Percentiles rank a stretch among this genome's conserved stretches.
Evolutionary conservation across 2,329 filamentous ascomycete genomes (phyloP).

Genomic region (Phialemonium atrogriseum): DNA sequence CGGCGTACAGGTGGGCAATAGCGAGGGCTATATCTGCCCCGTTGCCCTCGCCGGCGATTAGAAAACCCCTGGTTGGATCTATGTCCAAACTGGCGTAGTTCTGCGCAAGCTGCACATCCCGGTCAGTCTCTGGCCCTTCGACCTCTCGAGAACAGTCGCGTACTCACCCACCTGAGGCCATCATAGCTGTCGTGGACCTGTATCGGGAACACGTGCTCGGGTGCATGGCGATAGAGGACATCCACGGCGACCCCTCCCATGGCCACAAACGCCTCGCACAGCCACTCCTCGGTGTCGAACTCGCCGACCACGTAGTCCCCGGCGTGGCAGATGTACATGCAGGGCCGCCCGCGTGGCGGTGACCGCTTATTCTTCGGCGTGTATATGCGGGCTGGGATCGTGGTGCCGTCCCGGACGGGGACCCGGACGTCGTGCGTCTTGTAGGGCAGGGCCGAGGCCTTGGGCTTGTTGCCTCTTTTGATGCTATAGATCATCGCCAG

Average conservation of each 20-base stretch:
- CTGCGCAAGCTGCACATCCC: conserved; percentile 11
- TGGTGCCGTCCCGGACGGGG: conserved; percentile 1
- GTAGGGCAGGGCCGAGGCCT: neutral
- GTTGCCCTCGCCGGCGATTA: conserved; percentile 19
- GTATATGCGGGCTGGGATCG: neutral
- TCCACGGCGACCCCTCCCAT: conserved; percentile 19
- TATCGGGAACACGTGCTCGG: conserved; percentile 19
- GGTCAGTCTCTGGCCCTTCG: neutral
- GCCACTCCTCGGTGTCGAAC: conserved; percentile 14
- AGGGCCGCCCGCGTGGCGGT: neutral
- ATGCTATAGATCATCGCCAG: neutral
- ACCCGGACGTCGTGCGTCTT: conserved; percentile 1
- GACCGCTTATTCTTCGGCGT: neutral
- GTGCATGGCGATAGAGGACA: conserved; percentile 19
- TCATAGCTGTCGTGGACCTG: conserved; percentile 20
- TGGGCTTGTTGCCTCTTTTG: neutral
- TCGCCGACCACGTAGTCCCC: conserved; percentile 19
- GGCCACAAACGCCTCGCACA: conserved; percentile 16
- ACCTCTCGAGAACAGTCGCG: neutral
- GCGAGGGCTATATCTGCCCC: conserved; percentile 19
- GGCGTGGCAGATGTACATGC: conserved; percentile 17
- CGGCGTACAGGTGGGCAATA: conserved; percentile 14
- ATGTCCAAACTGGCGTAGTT: conserved; percentile 15
- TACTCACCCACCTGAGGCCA: conserved; percentile 16
- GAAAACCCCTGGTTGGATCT: conserved; percentile 14